A percentile compares a stretch with the other conserved stretches of the same genome.
phyloP scores from a whole-genome alignment of 805 yeast species.

The Brettanomyces nanus region DNA sequence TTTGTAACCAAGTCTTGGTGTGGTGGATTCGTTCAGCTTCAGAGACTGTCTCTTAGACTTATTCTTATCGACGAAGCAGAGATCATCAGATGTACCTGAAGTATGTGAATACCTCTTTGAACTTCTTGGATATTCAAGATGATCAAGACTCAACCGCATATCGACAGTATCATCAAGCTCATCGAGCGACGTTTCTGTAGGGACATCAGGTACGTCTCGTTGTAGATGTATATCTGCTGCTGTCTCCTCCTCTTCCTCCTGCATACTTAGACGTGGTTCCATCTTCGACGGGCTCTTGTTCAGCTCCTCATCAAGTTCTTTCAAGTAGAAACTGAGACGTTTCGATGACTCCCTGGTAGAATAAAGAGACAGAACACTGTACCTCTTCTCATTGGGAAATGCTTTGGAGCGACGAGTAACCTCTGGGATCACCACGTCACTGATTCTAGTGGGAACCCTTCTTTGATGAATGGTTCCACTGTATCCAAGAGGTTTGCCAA shows the following conservation, averaged over 20 bases:
- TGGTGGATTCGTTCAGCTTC: constrained; percentile 6
- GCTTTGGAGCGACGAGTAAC: constrained; percentile 62
- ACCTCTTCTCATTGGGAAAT: constrained; percentile 55
- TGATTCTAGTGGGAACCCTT: constrained; percentile 40
- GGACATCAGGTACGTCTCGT: background rate
- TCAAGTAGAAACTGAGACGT: constrained; percentile 42
- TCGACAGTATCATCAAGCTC: constrained; percentile 14
- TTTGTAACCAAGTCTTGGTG: constrained; percentile 17
- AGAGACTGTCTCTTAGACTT: constrained; percentile 12
- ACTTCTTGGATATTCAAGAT: background rate
- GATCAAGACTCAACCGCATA: constrained; percentile 11
- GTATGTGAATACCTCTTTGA: constrained; percentile 5
- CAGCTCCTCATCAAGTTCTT: constrained; percentile 16
- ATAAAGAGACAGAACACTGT: constrained; percentile 63
- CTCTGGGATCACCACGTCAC: constrained; percentile 61
- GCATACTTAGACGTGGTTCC: constrained; percentile 2
- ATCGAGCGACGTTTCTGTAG: no score
- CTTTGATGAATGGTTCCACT: constrained; percentile 15
- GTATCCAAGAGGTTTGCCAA: constrained; percentile 2
- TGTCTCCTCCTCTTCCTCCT: background rate
- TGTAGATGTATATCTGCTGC: background rate
- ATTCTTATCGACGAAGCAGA: constrained; percentile 28
- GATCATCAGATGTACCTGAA: constrained; percentile 16
- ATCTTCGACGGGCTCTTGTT: constrained; percentile 3
- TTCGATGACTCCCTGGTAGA: constrained; percentile 60